Percentiles rank a stretch among this genome's conserved stretches.
These are phyloP conservation scores for Eucalyptus erythrocorys DNA, from an alignment of 345 rosid species.

Conservation along the genomic window DNA sequence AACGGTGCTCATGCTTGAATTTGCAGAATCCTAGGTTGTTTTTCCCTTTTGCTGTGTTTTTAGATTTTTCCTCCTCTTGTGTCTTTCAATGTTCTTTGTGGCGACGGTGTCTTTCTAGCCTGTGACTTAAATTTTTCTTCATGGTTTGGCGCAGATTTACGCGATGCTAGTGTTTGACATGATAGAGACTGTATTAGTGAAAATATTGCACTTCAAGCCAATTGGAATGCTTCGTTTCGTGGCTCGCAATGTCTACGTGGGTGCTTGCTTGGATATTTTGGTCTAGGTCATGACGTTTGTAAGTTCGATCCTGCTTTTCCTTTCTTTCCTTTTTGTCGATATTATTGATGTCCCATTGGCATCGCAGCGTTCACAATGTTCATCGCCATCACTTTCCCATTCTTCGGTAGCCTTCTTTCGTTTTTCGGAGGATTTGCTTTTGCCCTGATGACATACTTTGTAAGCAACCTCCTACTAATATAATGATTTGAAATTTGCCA, in stretches of 20 bases:
- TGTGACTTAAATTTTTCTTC: background rate
- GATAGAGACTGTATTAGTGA: conserved; percentile 59
- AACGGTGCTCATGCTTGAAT: no score
- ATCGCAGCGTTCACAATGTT: conserved; percentile 57
- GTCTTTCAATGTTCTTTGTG: background rate
- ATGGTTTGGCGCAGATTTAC: conserved; percentile 20
- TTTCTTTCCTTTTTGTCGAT: background rate
- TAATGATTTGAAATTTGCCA: background rate
- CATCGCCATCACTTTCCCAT: conserved; percentile 60
- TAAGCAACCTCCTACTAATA: conserved; percentile 8
- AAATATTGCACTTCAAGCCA: conserved; percentile 42
- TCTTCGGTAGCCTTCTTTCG: conserved; percentile 74
- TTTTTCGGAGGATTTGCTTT: conserved; percentile 89
- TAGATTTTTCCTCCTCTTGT: background rate
- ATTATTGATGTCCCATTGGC: background rate
- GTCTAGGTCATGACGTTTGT: background rate
- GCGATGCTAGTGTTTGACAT: conserved; percentile 84
- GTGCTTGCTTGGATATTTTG: background rate
- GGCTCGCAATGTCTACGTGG: conserved; percentile 41
- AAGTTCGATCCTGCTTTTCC: background rate
- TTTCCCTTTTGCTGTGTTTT: no score
- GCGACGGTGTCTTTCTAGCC: background rate
- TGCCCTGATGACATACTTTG: conserved; percentile 86
- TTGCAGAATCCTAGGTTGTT: no score
- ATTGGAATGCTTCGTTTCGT: conserved; percentile 27